Base-by-base conservation (phyloP, 2,329 filamentous ascomycete species). In the Aspergillaceae sp. region DNA sequence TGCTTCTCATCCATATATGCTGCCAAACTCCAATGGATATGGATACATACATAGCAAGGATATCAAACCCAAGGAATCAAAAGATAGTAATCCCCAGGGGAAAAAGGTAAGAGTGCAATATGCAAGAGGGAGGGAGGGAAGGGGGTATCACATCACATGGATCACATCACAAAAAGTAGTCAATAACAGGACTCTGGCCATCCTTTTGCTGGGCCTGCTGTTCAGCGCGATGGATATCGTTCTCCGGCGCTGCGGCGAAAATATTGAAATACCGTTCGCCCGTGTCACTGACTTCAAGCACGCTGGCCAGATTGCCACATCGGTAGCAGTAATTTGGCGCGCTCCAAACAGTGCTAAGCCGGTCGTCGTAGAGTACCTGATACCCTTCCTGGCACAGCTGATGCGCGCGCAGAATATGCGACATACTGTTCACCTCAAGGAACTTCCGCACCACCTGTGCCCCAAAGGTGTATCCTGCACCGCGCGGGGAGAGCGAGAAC, bases 361-460 rank as follows among this genome's bases (percentile, higher is more conserved):
- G 80, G 68, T 97, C 91, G 60, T 97, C 91, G 66, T 95, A 98
- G 10, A 98, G 79, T 41, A 97, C 86, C 70, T 97, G 92, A 67
- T 91, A 98, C 0, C 92, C 92, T 71, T 98, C 92, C 67, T 98
- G 92, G 66, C 92, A 98, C 4, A 98, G 79, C 72, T 98, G 92
- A 68, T 98, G 92, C n/a, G 92, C 92, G 27, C 92, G 86, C 47
- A 98, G 75, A 53, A 98, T 98, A 67, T 98, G 92, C 30, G 85
- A 91, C 90, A 98, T 97, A 66, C 82, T 85, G 70, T 98, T 98
- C 58, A 98, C 90, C 57, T 92, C 87, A 30, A 98, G 75, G 68
- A 98, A 98, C 70, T 98, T 98, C 70, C 91, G 94, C 43, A 98
- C 92, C 10, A 98, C 92, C 67, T 97, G 92, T 5, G 90, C 89